Percentiles rank a stretch among this genome's conserved stretches.
Conservation (phyloP, 2,329 filamentous ascomycete genomes). For the Alternaria brassicae region DNA sequence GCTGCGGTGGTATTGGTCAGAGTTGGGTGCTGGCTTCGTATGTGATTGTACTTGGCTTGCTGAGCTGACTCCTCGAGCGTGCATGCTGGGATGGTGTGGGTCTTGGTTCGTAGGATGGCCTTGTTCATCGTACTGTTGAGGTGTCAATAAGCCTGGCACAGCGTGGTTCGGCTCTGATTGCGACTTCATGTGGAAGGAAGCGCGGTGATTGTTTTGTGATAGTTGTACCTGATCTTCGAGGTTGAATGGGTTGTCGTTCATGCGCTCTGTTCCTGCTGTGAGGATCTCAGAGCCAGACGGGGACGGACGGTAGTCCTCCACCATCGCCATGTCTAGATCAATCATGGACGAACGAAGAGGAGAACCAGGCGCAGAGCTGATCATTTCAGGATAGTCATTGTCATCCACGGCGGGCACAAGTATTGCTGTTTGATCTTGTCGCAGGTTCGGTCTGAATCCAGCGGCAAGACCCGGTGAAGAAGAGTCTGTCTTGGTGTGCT, state of each 20-base stretch:
- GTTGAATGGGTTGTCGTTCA: constrained; percentile 58
- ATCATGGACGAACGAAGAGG: constrained; percentile 56
- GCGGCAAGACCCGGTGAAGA: constrained; percentile 43
- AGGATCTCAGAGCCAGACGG: constrained; percentile 52
- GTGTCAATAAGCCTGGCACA: constrained; percentile 47
- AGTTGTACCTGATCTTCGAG: constrained; percentile 55
- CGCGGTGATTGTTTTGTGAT: constrained; percentile 48
- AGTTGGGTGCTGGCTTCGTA: constrained; percentile 30
- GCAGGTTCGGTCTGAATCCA: constrained; percentile 50
- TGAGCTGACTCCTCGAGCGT: constrained; percentile 46
- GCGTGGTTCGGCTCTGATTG: constrained; percentile 51
- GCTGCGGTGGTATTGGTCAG: constrained; percentile 29
- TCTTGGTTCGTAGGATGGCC: constrained; percentile 43
- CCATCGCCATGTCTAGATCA: constrained; percentile 49
- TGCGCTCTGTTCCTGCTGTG: constrained; percentile 49
- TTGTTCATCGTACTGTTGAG: constrained; percentile 47
- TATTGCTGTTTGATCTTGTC: constrained; percentile 53
- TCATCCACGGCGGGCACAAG: constrained; percentile 39
- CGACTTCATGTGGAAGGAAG: constrained; percentile 50
- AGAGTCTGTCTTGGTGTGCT: constrained; percentile 20
- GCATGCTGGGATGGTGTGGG: constrained; percentile 38
- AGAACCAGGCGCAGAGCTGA: constrained; percentile 42
- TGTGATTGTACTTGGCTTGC: constrained; percentile 44
- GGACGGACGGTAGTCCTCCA: constrained; percentile 53
- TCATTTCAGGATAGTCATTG: constrained; percentile 47